Base-by-base conservation (phyloP, 129 eudicot genomes). In the Mikania micrantha region DNA sequence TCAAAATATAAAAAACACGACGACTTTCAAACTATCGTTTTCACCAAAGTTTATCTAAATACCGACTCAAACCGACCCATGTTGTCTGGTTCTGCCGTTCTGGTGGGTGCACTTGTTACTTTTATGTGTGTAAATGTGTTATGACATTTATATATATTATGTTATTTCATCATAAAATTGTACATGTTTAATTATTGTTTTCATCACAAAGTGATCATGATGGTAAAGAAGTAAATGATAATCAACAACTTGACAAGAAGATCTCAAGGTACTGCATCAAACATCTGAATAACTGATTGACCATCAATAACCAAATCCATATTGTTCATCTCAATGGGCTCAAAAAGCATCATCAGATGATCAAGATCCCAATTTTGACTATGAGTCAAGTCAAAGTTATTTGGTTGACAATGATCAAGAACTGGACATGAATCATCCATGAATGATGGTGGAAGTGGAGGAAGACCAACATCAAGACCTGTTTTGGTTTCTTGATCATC, bases 391-490 rank as follows among this genome's bases (percentile, higher is more conserved):
- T 71, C 67, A 71, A 41, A 41, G 5, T 59, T 17, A 11, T 29
- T 35, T 1, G 40, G 54, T 25, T 20, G 15, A 29, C 10, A 40
- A 24, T 69, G 54, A 54, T 69, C 40, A 54, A 69, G 54, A 13
- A 56, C 66, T 22, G 36, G 10, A 56, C 17, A 69, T 15, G 66
- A 27, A 69, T 69, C 56, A 56, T 35, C 47, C 42, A 42, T 3
- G 67, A 59, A 20, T 58, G 75, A 59, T 58, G 67, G 67, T 59
- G 67, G 67, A 58, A 71, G 31, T 24, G 75, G 67, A 58, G 75
- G 67, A 59, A 71, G 67, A 15, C 59, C 58, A 17, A 4, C 42
- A 58, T 58, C 67, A 56, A 40, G 4, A 24, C 42, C 13, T 2
- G 41, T 69, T 34, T 44, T 47, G 6, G 8, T 19, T 16, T 19